These are phyloP conservation scores for Aureobasidium subglaciale DNA, from an alignment of 2,329 filamentous ascomycete genomes.

Conservation along the genomic window DNA sequence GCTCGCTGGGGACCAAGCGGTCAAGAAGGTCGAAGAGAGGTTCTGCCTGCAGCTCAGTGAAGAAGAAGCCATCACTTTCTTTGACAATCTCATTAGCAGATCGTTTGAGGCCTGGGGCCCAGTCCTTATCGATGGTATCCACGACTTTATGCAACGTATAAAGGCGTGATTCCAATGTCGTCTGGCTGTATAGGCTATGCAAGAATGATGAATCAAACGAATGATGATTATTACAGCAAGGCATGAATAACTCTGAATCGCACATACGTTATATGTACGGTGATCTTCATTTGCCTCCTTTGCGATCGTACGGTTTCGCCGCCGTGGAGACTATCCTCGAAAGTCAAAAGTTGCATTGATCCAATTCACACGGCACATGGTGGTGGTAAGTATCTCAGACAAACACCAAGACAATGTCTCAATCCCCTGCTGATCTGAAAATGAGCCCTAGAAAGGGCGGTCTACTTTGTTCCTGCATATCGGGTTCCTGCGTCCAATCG, in stretches of 20 bases:
- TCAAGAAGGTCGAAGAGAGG: conserved; percentile 88
- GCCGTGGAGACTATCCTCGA: too few relatives aligned
- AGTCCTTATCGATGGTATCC: conserved; percentile 88
- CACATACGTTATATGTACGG: too few relatives aligned
- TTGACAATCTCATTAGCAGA: conserved; percentile 86
- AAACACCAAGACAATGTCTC: background rate
- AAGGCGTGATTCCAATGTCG: background rate
- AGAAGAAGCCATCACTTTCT: conserved; percentile 81
- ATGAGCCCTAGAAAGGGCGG: background rate
- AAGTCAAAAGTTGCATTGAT: too few relatives aligned
- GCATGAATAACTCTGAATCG: too few relatives aligned
- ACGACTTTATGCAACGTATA: conserved; percentile 41
- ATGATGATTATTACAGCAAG: background rate
- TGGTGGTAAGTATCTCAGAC: too few relatives aligned
- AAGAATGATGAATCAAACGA: background rate
- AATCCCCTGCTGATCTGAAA: background rate
- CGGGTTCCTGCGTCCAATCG: background rate
- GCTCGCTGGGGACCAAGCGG: conserved; percentile 69
- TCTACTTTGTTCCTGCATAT: background rate
- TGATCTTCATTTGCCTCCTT: too few relatives aligned
- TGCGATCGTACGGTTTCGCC: too few relatives aligned
- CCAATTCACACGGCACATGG: too few relatives aligned
- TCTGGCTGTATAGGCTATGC: background rate
- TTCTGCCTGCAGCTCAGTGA: conserved; percentile 89
- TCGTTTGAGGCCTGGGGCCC: conserved; percentile 84